phyloP scores from a whole-genome alignment of 176 grass and related monocot species.

The Carex pumila region DNA sequence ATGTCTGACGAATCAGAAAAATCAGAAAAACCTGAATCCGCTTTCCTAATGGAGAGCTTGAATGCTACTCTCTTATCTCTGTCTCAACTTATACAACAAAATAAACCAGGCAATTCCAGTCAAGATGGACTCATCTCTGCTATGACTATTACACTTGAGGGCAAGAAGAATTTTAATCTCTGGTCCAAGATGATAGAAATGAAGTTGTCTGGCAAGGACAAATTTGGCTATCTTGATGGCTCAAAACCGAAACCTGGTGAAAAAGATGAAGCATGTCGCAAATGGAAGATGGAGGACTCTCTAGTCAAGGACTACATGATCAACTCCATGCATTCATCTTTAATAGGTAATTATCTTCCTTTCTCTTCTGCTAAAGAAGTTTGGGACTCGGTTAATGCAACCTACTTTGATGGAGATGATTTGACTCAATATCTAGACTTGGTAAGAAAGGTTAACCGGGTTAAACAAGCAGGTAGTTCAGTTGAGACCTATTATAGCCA shows the following conservation, averaged over 20 bases:
- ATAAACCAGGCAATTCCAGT: too few relatives aligned
- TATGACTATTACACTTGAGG: too few relatives aligned
- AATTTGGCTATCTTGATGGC: too few relatives aligned
- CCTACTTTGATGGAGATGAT: neutral
- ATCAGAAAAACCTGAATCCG: neutral
- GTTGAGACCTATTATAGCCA: neutral
- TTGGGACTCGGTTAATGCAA: neutral
- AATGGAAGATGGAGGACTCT: neutral
- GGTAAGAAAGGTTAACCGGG: neutral
- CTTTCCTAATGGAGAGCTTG: neutral
- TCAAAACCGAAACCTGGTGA: too few relatives aligned
- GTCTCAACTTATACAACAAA: too few relatives aligned
- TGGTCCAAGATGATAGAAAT: too few relatives aligned
- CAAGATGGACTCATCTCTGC: too few relatives aligned
- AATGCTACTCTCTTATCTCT: too few relatives aligned
- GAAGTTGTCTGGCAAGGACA: too few relatives aligned
- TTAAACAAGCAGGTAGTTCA: neutral
- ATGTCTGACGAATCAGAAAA: neutral
- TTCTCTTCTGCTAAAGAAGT: neutral
- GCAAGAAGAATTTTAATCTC: too few relatives aligned
- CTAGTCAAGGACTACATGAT: neutral
- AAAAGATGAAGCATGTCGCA: neutral
- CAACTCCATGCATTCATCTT: neutral
- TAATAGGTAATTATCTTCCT: constrained; percentile 4
- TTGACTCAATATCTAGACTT: neutral